Conservation (phyloP, 805 yeast species). For the Millerago galiae region DNA sequence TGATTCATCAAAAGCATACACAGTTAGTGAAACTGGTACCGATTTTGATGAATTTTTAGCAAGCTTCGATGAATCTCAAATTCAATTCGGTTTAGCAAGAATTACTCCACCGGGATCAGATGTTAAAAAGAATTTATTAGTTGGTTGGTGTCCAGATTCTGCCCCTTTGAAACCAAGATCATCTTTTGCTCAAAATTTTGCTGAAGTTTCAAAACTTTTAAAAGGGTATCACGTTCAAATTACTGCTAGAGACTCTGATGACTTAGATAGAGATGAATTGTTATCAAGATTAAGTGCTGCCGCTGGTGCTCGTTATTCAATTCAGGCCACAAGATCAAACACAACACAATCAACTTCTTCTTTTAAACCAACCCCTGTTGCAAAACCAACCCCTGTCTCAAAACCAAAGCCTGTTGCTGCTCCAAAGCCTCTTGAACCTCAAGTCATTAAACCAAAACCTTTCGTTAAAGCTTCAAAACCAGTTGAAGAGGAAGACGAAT, state of each 20-base stretch:
- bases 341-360: constrained; percentile 25
- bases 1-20: constrained; percentile 41
- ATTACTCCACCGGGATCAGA: constrained; percentile 90
- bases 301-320: constrained; percentile 91
- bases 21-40: constrained; percentile 44
- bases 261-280: constrained; percentile 73
- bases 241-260: constrained; percentile 93
- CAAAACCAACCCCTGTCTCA: constrained; percentile 20
- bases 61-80: constrained; percentile 78
- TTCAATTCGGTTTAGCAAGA: constrained; percentile 86
- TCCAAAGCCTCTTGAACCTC: constrained; percentile 18
- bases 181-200: constrained; percentile 71
- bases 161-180: constrained; percentile 75
- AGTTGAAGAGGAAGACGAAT: constrained; percentile 28
- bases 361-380: constrained; percentile 18
- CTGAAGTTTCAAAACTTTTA: constrained; percentile 62
- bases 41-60: constrained; percentile 72
- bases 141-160: constrained; percentile 98
- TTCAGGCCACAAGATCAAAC: constrained; percentile 36
- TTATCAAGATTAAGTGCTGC: constrained; percentile 77
- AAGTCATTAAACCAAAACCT: constrained; percentile 17
- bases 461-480: constrained; percentile 10
- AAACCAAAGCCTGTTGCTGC: constrained; percentile 24
- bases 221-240: constrained; percentile 92
- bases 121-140: constrained; percentile 71